Evolutionary conservation across 2,329 filamentous ascomycete genomes (phyloP).

Genomic region (Cryphonectria radicalis): DNA sequence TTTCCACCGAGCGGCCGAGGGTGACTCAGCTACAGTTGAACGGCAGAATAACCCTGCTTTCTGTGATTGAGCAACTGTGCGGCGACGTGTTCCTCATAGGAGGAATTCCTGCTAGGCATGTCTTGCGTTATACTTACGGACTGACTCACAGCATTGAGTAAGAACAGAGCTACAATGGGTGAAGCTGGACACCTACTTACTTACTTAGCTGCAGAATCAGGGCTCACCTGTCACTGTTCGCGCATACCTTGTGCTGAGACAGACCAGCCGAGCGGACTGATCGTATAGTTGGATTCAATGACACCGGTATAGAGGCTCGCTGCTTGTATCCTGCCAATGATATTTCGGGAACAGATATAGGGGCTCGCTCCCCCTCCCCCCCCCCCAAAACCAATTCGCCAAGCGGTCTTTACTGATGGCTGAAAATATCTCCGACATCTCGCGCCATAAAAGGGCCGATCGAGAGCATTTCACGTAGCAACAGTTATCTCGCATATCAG

Average conservation of each 20-base stretch:
- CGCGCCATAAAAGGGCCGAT: neutral
- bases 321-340: slow-evolving; percentile 2
- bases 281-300: neutral
- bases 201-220: neutral
- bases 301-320: neutral
- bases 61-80: neutral
- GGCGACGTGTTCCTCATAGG: neutral
- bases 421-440: neutral
- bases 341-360: slow-evolving; percentile 13
- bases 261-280: slow-evolving; percentile 12
- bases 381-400: neutral
- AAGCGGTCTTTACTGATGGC: neutral
- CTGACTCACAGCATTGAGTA: neutral
- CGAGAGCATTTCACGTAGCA: neutral
- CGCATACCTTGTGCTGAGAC: slow-evolving; percentile 22
- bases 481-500: neutral
- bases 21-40: neutral
- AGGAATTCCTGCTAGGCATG: neutral
- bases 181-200: neutral
- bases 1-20: slow-evolving; percentile 5
- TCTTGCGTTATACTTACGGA: neutral
- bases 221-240: neutral
- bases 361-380: neutral
- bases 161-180: neutral
- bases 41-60: neutral